A percentile compares a stretch with the other conserved stretches of the same genome.
phyloP scores from a whole-genome alignment of 768 basidiomycete species.

The Kwoniella europaea region DNA sequence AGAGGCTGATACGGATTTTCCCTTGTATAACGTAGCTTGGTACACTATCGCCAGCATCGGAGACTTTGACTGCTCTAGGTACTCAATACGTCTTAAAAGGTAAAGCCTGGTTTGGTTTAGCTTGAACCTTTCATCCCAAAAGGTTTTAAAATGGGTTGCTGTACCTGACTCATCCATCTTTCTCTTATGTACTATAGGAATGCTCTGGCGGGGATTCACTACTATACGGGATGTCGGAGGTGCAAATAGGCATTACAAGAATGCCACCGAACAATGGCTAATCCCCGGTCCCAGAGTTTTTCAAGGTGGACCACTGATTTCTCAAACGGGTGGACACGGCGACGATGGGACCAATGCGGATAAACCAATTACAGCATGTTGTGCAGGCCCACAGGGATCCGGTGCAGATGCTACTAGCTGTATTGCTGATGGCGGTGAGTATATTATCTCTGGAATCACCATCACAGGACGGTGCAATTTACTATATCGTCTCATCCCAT shows the following conservation, averaged over 20 bases:
- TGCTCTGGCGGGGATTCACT: conserved; percentile 40
- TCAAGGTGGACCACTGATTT: conserved; percentile 36
- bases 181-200: no score
- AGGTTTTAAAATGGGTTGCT: no score
- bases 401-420: background rate
- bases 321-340: conserved; percentile 35
- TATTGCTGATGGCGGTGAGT: conserved; percentile 33
- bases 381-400: background rate
- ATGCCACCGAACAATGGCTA: conserved; percentile 37
- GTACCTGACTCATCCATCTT: no score
- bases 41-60: background rate
- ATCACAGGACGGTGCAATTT: no score
- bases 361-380: conserved; percentile 7
- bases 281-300: conserved; percentile 42
- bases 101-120: no score
- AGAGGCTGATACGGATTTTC: no score
- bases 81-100: conserved; percentile 35
- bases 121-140: no score
- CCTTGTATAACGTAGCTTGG: no score
- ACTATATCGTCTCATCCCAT: no score
- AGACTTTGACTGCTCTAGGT: conserved; percentile 27
- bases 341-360: background rate
- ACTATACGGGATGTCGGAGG: conserved; percentile 40
- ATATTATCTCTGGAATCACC: no score
- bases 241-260: conserved; percentile 28